Base-by-base conservation (phyloP, 805 yeast species). In the Candida loeiensis region DNA sequence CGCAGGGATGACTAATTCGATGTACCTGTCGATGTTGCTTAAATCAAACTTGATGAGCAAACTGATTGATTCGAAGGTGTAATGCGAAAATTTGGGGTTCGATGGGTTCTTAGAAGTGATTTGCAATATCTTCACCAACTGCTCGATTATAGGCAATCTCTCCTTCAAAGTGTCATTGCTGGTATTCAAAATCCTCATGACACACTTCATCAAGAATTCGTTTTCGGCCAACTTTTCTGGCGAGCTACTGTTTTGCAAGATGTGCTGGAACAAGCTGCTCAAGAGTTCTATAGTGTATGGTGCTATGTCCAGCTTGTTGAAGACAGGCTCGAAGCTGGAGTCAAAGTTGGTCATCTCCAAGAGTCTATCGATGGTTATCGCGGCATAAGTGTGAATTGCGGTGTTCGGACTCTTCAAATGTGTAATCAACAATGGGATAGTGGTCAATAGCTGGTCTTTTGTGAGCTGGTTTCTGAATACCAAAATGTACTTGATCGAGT, bases 151-250 rank as follows among this genome's bases (percentile, higher is more conserved):
- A 4, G 78, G 74, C 12, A 68, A 50, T 33, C 75, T 64, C 39
- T 74, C 65, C 4, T 65, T 55, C 25, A 51, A 49, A 1, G 79
- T 63, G 46, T 85, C 86, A 50, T 85, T 87, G 6, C 88, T 75
- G 13, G 89, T 77, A 36, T 82, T 71, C 43, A 85, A 62, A 6
- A 90, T 81, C 53, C 97, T 76, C 89, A 89, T 87, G 2, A 87
- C 70, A 46, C 95, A 80, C 56, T 83, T 87, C 82, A 93, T 86
- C 55, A 93, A 70, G 57, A 87, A 93, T 56, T 93, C 99, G 61
- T 93, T 93, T 56, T 93, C 98, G 0, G 97, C 89, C 37, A 95
- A 67, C 56, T 89, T 91, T 58, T 89, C 97, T 0, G 98, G 97
- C 1, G 87, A 65, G 2, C 67, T 59, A 7, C 76, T 72, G 34